phyloP scores from a whole-genome alignment of 2,329 filamentous ascomycete species.

The Epicoccum nigrum region DNA sequence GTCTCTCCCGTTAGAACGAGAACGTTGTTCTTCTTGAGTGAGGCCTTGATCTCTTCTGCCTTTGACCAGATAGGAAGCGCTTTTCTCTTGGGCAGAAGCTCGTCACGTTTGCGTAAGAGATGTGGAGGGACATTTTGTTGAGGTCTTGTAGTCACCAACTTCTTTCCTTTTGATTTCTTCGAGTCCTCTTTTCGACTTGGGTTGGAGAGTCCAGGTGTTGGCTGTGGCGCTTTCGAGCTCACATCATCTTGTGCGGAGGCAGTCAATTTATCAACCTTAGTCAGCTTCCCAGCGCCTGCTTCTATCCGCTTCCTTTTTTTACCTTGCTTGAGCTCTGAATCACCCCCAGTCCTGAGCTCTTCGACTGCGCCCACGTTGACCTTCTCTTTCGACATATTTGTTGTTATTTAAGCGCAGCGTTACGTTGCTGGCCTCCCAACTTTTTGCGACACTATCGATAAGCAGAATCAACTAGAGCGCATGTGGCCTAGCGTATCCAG shows the following conservation, averaged over 20 bases:
- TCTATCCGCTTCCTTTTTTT: conserved; percentile 44
- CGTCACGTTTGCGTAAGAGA: conserved; percentile 53
- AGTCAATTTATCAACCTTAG: neutral
- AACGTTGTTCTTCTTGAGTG: conserved; percentile 70
- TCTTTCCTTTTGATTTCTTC: conserved; percentile 3
- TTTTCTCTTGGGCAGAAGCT: conserved; percentile 62
- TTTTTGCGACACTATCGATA: conserved; percentile 41
- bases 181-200: neutral
- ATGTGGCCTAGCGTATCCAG: neutral
- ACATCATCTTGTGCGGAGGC: neutral
- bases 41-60: conserved; percentile 69
- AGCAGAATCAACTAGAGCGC: conserved; percentile 4
- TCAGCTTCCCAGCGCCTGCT: conserved; percentile 23
- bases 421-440: conserved; percentile 13
- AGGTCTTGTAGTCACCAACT: neutral
- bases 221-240: neutral
- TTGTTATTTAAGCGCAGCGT: conserved; percentile 5
- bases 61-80: conserved; percentile 82
- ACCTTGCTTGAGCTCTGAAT: conserved; percentile 25
- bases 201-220: conserved; percentile 3
- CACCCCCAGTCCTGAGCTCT: neutral
- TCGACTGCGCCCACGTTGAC: neutral
- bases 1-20: conserved; percentile 91
- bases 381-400: conserved; percentile 26
- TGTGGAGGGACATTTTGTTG: conserved; percentile 27